A percentile compares a stretch with the other conserved stretches of the same genome.
Evolutionary conservation across 495 filamentous ascomycete genomes (phyloP).

Genomic region (Xylaria grammica): DNA sequence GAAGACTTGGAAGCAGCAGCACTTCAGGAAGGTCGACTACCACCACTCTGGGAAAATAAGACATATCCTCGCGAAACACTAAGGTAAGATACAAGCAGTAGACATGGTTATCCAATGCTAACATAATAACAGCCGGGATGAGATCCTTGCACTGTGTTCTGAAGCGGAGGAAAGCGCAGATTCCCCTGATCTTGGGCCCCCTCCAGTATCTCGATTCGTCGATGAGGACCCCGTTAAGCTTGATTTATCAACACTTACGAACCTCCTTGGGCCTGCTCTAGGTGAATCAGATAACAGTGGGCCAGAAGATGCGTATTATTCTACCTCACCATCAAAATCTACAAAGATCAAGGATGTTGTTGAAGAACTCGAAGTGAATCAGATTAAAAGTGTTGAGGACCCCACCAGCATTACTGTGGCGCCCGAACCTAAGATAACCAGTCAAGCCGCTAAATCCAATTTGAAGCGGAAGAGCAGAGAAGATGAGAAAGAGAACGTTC

Average conservation of each 20-base stretch:
- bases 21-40: constrained; percentile 69
- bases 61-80: constrained; percentile 73
- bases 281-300: constrained; percentile 27
- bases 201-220: constrained; percentile 67
- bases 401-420: constrained; percentile 34
- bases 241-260: constrained; percentile 40
- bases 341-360: constrained; percentile 26
- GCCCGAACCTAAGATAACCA: constrained; percentile 13
- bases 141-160: constrained; percentile 55
- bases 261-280: constrained; percentile 19
- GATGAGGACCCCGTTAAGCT: constrained; percentile 67
- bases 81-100: constrained; percentile 58
- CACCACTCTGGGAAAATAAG: constrained; percentile 85
- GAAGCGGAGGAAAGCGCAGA: constrained; percentile 55
- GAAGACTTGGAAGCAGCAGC: constrained; percentile 58
- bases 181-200: constrained; percentile 71
- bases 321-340: constrained; percentile 24
- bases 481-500: constrained; percentile 42
- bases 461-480: constrained; percentile 39
- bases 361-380: constrained; percentile 1
- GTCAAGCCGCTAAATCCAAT: constrained; percentile 30
- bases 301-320: constrained; percentile 27
- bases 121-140: constrained; percentile 43
- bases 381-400: constrained; percentile 25
- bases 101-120: constrained; percentile 23